Evolutionary conservation across 2,329 filamentous ascomycete species (phyloP).

Genomic region (Sphaerulina musiva): DNA sequence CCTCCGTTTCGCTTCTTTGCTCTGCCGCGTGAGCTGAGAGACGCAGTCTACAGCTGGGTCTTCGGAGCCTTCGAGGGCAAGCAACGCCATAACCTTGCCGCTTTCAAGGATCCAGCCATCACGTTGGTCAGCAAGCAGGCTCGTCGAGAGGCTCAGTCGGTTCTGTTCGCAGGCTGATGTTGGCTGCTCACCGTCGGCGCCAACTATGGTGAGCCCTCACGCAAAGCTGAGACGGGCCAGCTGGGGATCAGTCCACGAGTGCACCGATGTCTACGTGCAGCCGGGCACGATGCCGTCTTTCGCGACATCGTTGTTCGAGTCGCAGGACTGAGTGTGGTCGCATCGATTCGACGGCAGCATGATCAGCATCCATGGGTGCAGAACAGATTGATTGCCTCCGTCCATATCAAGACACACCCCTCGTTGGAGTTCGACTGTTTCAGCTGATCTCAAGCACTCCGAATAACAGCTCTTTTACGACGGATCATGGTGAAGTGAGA

Average conservation of each 20-base stretch:
- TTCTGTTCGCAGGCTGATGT: slow-evolving; percentile 6
- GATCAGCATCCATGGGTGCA: background rate
- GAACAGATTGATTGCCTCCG: background rate
- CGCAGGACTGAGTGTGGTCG: background rate
- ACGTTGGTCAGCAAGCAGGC: slow-evolving; percentile 3
- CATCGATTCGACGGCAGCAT: background rate
- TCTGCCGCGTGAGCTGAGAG: slow-evolving; percentile 39
- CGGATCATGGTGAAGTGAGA: no score
- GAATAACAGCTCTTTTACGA: no score
- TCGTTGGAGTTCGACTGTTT: background rate
- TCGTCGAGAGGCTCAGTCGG: slow-evolving; percentile 1
- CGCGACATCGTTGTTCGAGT: slow-evolving; percentile 5
- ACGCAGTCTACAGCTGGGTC: slow-evolving; percentile 4
- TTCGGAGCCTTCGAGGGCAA: background rate
- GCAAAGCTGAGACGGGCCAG: background rate
- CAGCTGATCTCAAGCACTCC: background rate
- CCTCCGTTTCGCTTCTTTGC: slow-evolving; percentile 15
- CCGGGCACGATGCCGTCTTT: slow-evolving; percentile 3
- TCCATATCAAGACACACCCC: slow-evolving; percentile 4
- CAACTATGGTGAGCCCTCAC: slow-evolving; percentile 2
- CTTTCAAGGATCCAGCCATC: slow-evolving; percentile 4
- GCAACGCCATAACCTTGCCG: background rate
- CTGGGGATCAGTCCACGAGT: background rate
- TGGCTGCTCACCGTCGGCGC: slow-evolving; percentile 6
- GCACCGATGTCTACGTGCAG: background rate